Conservation (phyloP, 176 grass and related monocot genomes). For the Melocanna baccifera region DNA sequence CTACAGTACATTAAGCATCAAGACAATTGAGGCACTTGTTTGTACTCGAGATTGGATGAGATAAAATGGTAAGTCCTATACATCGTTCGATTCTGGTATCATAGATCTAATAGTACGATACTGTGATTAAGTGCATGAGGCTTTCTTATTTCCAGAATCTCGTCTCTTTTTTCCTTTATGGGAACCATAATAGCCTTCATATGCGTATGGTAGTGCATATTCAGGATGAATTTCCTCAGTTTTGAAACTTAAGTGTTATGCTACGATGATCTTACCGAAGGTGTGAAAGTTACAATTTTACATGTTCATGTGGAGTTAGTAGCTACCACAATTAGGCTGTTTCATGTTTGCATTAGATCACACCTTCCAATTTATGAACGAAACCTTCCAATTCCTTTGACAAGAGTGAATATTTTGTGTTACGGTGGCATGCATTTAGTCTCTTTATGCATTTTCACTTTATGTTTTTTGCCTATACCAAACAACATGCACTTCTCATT, state of each 20-base stretch:
- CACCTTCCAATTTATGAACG: neutral
- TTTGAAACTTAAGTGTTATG: neutral
- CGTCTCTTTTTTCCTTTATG: neutral
- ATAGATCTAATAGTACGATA: neutral
- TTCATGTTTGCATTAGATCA: neutral
- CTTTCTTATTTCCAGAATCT: neutral
- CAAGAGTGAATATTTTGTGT: neutral
- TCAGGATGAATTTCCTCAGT: neutral
- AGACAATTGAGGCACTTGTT: slow-evolving; percentile 57
- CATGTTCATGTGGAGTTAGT: neutral
- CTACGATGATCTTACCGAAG: neutral
- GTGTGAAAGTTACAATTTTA: neutral
- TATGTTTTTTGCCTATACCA: neutral
- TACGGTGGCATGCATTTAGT: neutral
- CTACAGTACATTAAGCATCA: slow-evolving; percentile 40
- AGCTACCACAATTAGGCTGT: neutral
- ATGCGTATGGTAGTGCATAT: neutral
- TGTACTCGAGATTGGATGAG: slow-evolving; percentile 50
- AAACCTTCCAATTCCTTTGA: neutral
- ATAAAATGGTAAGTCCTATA: slow-evolving; percentile 31
- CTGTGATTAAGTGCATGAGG: neutral
- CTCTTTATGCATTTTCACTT: neutral
- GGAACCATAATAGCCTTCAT: neutral
- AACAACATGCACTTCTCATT: neutral
- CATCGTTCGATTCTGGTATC: neutral